Conservation (phyloP, 495 filamentous ascomycete genomes). For the Astrothelium macrocarpum region DNA sequence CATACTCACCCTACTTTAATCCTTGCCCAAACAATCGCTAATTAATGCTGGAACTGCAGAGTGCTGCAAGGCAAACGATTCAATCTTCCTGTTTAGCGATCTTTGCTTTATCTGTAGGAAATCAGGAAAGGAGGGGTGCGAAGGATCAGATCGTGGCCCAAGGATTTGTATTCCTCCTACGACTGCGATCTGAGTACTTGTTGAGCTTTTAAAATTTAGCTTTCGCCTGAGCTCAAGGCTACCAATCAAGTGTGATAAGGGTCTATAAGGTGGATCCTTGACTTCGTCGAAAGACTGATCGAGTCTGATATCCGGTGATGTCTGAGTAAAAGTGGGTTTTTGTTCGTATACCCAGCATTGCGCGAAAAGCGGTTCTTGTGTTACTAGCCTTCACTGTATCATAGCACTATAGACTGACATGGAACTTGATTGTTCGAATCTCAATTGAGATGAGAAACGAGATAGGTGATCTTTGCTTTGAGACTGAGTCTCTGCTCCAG, state of each 20-base stretch:
- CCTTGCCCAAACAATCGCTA: neutral
- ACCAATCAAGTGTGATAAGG: neutral
- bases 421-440: neutral
- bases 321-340: neutral
- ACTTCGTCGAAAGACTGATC: too few species aligned
- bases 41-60: constrained; percentile 9
- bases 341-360: neutral
- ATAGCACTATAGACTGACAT: neutral
- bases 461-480: neutral
- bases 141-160: neutral
- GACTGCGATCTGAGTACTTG: neutral
- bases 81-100: constrained; percentile 23
- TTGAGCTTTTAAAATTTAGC: neutral
- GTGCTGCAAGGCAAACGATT: constrained; percentile 27
- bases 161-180: too few species aligned
- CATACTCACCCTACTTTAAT: neutral
- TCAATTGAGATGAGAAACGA: neutral
- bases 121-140: neutral
- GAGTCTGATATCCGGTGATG: neutral
- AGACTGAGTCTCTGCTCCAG: neutral
- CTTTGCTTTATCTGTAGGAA: too few species aligned
- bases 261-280: neutral
- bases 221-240: neutral
- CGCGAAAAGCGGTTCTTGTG: neutral
- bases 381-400: neutral